Evolutionary conservation across 202 grass and related monocot genomes (phyloP), one percentile per base, ranked within the genome.

Genomic region (Eragrostis tef): DNA sequence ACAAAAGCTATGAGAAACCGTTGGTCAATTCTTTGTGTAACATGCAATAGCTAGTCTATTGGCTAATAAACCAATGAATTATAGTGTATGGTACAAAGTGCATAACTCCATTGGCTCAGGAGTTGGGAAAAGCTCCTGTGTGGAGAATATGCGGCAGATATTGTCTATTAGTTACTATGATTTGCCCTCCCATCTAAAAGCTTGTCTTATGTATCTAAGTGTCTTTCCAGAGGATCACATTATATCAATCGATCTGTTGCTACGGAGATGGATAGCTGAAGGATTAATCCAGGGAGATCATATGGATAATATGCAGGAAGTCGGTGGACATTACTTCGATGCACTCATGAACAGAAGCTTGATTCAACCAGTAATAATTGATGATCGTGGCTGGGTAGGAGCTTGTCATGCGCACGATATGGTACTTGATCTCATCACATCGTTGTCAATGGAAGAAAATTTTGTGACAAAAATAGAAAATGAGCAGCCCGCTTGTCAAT

Each of bases 21-120:
- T 24, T 81, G 24, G 11, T 34, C 39, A 26, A 62, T 49, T 81
- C 67, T 1, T 49, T 81, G 29, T 62, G 42, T 43, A 81, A 81
- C n/a, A n/a, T n/a, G n/a, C n/a, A n/a, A 48, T 77, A 27, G 72
- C 71, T 26, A 36, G 72, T 69, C 20, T 84, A 21, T 57, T 84
- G 25, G 60, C 81, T 41, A 67, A 39, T 44, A 84, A 75, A 21
- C 53, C 53, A 22, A 8, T 19, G 19, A 57, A 57, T 16, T 10
- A 57, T 57, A 22, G 10, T 57, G 0, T 10, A 9, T 52, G 49
- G 49, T 52, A 19, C 14, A 17, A 1, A 6, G 49, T 52, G 49
- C 15, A 52, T 15, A 17, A 19, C 19, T 52, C 49, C 3, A 52
- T 52, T 17, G 49, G 49, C 0, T 17, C 3, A 19, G 49, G 49